These are phyloP conservation scores for Galerina sulciceps DNA, from an alignment of 768 basidiomycete genomes.

Conservation along the genomic window DNA sequence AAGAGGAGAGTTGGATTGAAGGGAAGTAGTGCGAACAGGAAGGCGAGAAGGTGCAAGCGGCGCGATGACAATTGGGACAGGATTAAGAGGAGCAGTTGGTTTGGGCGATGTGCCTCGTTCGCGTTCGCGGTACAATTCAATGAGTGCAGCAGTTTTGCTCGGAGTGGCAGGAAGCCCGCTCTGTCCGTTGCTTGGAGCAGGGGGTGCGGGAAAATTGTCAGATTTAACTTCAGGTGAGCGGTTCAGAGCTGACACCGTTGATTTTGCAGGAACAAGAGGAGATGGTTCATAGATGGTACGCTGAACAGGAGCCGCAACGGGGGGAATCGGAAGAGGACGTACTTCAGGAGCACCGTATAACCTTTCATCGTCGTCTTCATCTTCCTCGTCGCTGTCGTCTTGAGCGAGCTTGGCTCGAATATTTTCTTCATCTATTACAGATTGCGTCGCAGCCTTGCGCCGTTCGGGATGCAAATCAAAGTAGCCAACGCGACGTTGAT, in stretches of 20 bases:
- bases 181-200: slow-evolving; percentile 18
- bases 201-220: slow-evolving; percentile 6
- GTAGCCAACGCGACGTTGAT: slow-evolving; percentile 62
- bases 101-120: slow-evolving; percentile 51
- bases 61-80: slow-evolving; percentile 28
- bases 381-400: slow-evolving; percentile 40
- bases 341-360: slow-evolving; percentile 23
- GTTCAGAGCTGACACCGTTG: slow-evolving; percentile 19
- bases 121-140: slow-evolving; percentile 84
- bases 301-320: slow-evolving; percentile 23
- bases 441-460: slow-evolving; percentile 38
- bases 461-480: slow-evolving; percentile 83
- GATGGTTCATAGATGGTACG: slow-evolving; percentile 19
- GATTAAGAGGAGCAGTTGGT: slow-evolving; percentile 21
- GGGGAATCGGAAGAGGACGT: slow-evolving; percentile 31
- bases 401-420: slow-evolving; percentile 39
- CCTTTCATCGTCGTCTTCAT: slow-evolving; percentile 22
- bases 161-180: slow-evolving; percentile 26
- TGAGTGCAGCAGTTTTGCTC: slow-evolving; percentile 77
- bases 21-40: slow-evolving; percentile 38
- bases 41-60: slow-evolving; percentile 44
- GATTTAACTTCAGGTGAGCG: slow-evolving; percentile 14
- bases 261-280: slow-evolving; percentile 16
- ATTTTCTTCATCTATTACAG: slow-evolving; percentile 32
- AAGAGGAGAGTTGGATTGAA: slow-evolving; percentile 10